Conservation (phyloP, 148 eudicot genomes). For the Salicornia ramosissima region DNA sequence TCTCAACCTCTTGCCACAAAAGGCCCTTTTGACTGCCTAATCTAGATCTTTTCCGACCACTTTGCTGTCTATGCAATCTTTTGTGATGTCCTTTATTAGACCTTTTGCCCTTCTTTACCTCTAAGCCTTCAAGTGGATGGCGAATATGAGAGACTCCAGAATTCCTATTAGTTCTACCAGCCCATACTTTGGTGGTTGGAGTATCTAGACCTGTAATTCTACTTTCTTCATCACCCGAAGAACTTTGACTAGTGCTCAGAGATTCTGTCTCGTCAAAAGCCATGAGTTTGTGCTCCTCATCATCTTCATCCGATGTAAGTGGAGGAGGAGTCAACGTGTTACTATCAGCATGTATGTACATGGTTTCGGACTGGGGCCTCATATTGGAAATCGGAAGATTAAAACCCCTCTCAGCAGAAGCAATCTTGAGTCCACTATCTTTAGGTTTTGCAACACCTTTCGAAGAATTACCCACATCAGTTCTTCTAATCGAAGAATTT, state of each 20-base stretch:
- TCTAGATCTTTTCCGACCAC: constrained; percentile 59
- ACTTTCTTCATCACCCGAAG: constrained; percentile 72
- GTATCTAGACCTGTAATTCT: constrained; percentile 74
- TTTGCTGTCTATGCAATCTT: constrained; percentile 37
- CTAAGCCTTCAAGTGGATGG: constrained; percentile 85
- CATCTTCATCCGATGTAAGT: constrained; percentile 41
- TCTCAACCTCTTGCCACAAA: constrained; percentile 83
- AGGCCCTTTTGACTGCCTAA: constrained; percentile 44
- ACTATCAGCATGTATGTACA: constrained; percentile 19
- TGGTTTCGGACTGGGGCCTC: constrained; percentile 27
- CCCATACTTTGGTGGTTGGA: constrained; percentile 89
- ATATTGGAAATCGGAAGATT: constrained; percentile 25
- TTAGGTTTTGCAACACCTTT: constrained; percentile 31
- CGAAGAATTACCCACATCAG: constrained; percentile 29
- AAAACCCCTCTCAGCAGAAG: constrained; percentile 23
- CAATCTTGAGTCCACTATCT: constrained; percentile 31
- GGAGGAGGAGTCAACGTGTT: constrained; percentile 29
- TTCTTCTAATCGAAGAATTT: constrained; percentile 29
- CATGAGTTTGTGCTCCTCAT: constrained; percentile 38
- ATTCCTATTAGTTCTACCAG: constrained; percentile 68
- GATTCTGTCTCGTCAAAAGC: constrained; percentile 49
- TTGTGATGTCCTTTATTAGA: constrained; percentile 37
- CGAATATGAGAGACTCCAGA: constrained; percentile 54
- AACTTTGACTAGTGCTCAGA: constrained; percentile 48
- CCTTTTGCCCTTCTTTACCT: constrained; percentile 47